phyloP scores from a whole-genome alignment of 495 filamentous ascomycete genomes.

The Recurvomyces mirabilis region DNA sequence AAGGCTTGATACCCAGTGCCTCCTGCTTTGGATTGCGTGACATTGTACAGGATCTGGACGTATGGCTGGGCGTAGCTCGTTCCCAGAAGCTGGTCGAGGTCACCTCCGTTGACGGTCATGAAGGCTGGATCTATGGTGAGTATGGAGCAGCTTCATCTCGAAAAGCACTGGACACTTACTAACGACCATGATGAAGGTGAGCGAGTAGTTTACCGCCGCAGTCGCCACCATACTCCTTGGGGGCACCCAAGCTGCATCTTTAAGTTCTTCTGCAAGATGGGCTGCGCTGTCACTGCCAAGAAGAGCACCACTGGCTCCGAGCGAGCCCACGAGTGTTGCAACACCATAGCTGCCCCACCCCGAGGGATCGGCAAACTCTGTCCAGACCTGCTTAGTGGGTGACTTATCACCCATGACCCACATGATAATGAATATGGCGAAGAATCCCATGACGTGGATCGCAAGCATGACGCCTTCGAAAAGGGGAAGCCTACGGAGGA shows the following conservation, averaged over 20 bases:
- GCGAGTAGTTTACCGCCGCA: slow-evolving; percentile 14
- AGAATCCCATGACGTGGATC: slow-evolving; percentile 35
- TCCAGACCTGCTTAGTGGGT: slow-evolving; percentile 21
- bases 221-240: slow-evolving; percentile 23
- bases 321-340: slow-evolving; percentile 27
- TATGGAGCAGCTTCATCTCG: too few species aligned
- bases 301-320: slow-evolving; percentile 16
- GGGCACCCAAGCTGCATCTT: slow-evolving; percentile 17
- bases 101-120: slow-evolving; percentile 18
- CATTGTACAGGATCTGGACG: slow-evolving; percentile 24
- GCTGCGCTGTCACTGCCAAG: slow-evolving; percentile 28
- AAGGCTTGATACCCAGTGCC: too few species aligned
- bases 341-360: slow-evolving; percentile 6
- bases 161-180: not conserved
- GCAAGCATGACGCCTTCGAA: slow-evolving; percentile 36
- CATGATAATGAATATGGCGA: slow-evolving; percentile 32
- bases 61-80: slow-evolving; percentile 23
- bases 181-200: slow-evolving; percentile 21
- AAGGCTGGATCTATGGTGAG: slow-evolving; percentile 23
- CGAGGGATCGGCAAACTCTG: slow-evolving; percentile 1
- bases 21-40: too few species aligned
- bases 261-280: slow-evolving; percentile 27
- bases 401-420: slow-evolving; percentile 36
- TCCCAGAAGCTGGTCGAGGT: too few species aligned
- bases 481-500: slow-evolving; percentile 32